These are phyloP conservation scores for Ilex asprella DNA, from an alignment of 257 asterid species.

Conservation along the genomic window DNA sequence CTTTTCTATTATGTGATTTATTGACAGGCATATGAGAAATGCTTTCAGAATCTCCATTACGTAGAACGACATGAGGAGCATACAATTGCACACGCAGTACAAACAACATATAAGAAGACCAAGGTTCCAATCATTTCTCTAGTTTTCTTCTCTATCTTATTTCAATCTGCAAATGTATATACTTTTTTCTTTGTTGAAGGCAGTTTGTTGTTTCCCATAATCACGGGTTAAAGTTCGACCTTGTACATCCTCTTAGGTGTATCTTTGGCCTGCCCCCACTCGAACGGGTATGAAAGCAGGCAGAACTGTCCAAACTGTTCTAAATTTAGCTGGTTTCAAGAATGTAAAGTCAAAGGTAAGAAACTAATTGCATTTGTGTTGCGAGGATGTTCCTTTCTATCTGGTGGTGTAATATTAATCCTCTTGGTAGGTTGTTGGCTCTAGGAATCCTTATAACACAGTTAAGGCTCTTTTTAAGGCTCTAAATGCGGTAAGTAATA, in stretches of 20 bases:
- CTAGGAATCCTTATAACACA: constrained; percentile 90
- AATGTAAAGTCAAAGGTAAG: constrained; percentile 89
- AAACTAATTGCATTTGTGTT: neutral
- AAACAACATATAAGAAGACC: constrained; percentile 77
- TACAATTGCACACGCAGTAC: constrained; percentile 93
- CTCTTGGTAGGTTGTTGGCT: constrained; percentile 66
- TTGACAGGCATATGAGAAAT: constrained; percentile 80
- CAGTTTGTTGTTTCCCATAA: constrained; percentile 10
- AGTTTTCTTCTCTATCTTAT: too few species aligned
- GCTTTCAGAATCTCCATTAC: constrained; percentile 92
- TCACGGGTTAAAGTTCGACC: neutral
- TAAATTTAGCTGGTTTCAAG: constrained; percentile 84
- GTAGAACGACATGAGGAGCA: constrained; percentile 86
- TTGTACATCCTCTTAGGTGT: constrained; percentile 38
- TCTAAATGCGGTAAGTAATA: constrained; percentile 63
- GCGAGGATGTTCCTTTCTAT: too few species aligned
- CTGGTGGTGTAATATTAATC: constrained; percentile 9
- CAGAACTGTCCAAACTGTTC: constrained; percentile 69
- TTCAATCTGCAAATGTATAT: neutral
- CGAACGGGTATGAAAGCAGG: constrained; percentile 91
- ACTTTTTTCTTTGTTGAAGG: neutral
- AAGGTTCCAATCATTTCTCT: constrained; percentile 38
- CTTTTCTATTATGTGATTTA: constrained; percentile 2
- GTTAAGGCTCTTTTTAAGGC: constrained; percentile 93
- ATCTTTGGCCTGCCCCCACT: constrained; percentile 92